A percentile compares a stretch with the other conserved stretches of the same genome.
These are phyloP conservation scores for Alternaria metachromatica DNA, from an alignment of 2,329 filamentous ascomycete species.

Conservation along the genomic window DNA sequence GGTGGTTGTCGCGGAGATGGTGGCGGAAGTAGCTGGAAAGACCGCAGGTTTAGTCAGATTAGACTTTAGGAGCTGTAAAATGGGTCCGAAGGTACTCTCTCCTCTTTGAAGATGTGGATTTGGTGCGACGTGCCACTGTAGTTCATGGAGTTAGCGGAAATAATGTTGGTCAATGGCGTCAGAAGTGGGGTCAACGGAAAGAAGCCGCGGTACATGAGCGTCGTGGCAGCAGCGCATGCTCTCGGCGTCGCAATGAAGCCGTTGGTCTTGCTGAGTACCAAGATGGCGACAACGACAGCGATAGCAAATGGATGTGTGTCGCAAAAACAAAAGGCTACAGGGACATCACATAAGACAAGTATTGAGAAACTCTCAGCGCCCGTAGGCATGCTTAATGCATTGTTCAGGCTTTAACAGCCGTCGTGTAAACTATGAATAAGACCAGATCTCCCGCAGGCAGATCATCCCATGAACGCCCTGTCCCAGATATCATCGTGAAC, in stretches of 20 bases:
- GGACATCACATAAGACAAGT: neutral
- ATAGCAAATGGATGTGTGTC: neutral
- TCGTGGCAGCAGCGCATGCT: neutral
- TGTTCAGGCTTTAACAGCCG: conserved; percentile 30
- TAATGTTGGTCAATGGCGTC: conserved; percentile 14
- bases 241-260: neutral
- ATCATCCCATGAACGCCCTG: conserved; percentile 41
- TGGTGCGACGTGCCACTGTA: neutral
- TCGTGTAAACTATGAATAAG: conserved; percentile 41
- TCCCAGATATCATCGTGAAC: conserved; percentile 28
- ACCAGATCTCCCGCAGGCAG: conserved; percentile 25
- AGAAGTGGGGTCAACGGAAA: conserved; percentile 18
- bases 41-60: neutral
- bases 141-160: conserved; percentile 26
- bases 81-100: neutral
- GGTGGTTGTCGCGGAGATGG: neutral
- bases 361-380: conserved; percentile 34
- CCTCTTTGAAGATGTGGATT: neutral
- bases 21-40: conserved; percentile 1
- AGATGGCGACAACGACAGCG: neutral
- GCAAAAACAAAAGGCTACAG: neutral
- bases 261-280: neutral
- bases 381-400: conserved; percentile 41
- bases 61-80: neutral
- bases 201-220: conserved; percentile 6